Percentiles rank a stretch among this genome's conserved stretches.
phyloP scores from a whole-genome alignment of 2,329 filamentous ascomycete species.

The Sporothrix mexicana region DNA sequence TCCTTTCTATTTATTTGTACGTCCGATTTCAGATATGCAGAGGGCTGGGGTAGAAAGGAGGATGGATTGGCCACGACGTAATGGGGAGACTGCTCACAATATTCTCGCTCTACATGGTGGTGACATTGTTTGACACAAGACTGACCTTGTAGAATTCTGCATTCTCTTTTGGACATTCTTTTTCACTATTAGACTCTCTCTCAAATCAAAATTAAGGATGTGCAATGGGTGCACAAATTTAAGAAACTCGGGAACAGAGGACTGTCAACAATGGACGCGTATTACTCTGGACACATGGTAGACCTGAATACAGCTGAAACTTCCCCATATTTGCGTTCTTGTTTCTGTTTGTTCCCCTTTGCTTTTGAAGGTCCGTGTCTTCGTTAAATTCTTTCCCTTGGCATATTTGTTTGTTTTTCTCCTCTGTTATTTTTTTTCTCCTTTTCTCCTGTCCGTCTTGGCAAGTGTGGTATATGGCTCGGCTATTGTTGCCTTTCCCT shows the following conservation, averaged over 20 bases:
- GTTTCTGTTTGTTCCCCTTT: not conserved
- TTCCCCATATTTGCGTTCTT: not conserved
- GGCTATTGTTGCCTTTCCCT: slow-evolving; percentile 6
- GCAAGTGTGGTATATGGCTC: not conserved
- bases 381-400: not conserved
- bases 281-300: not conserved
- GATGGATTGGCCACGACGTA: not conserved
- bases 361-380: not conserved
- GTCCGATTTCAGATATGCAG: not conserved
- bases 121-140: too few relatives aligned
- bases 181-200: not conserved
- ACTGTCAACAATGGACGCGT: not conserved
- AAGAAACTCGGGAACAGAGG: not conserved
- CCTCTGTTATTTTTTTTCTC: not conserved
- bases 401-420: slow-evolving; percentile 3
- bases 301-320: not conserved
- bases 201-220: not conserved
- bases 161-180: too few relatives aligned
- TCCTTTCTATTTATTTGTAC: not conserved
- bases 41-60: slow-evolving; percentile 3
- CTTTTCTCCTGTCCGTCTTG: slow-evolving; percentile 39
- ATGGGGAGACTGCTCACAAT: not conserved
- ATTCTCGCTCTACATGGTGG: not conserved
- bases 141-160: not conserved
- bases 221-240: not conserved